Evolutionary conservation across 148 eudicot species (phyloP), one percentile per base, ranked within the genome.

Genomic region (Diospyros lotus): DNA sequence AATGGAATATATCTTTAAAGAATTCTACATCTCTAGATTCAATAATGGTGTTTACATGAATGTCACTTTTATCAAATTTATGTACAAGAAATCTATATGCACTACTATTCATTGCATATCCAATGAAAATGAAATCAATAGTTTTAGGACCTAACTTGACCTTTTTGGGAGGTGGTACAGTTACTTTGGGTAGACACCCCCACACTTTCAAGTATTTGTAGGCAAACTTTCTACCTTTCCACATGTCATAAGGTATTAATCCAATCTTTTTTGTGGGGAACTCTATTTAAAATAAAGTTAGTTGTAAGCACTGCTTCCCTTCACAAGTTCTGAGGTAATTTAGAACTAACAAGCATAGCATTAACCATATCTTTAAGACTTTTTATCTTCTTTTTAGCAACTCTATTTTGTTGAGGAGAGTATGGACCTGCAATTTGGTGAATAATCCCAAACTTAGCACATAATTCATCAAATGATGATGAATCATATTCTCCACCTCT

Each of bases 321-420:
- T 68, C 44, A 70, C 54, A 73, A 43, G 15, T 73, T 28, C 13
- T 58, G 39, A 12, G 75, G 75, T 4, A 73, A 58, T 3, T 15
- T 17, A 0, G 73, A 59, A 40, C 60, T 66, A 4, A 62, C n/a
- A 9, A 66, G 42, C 68, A 78, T 66, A 28, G 10, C 39, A 8
- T 68, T 78, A 2, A 60, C 38, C 77, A 78, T 73, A 8, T 78
- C 68, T 3, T 43, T 17, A 2, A 73, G 41, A 4, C 17, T 46
- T 39, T 62, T 39, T 45, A 58, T 73, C 64, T 73, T 73, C 43
- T 10, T 4, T 59, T 73, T 43, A 2, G 69, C 81, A 4, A 78
- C 67, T 1, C 73, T 77, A 46, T 78, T 78, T 4, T 46, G 58
- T 40, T 78, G 51, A 38, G 81, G 77, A 11, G 73, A 56, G 40